Evolutionary conservation across 306 rosid species (phyloP), one percentile per base, ranked within the genome.

Genomic region (Luffa aegyptiaca): DNA sequence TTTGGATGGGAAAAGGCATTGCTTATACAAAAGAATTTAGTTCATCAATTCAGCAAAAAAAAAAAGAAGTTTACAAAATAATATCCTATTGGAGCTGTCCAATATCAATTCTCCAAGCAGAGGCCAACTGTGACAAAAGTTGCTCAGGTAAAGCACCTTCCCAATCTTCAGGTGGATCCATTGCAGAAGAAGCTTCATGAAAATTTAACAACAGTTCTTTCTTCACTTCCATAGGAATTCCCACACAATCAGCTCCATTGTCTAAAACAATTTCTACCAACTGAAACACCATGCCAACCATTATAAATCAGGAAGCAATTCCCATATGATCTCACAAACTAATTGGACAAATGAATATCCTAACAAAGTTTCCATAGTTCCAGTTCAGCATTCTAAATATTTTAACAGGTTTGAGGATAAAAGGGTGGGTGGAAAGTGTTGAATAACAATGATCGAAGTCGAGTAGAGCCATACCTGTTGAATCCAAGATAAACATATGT

Each of bases 401-500:
- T n/a, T n/a, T 8, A 68, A 10, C 17, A 42, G 74, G 14, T 39
- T 8, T 26, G 31, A 65, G 9, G 2, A 21, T 56, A 65, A 65
- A 65, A 65, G 45, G 45, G 70, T 35, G 21, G 31, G 51, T 42
- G 53, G 45, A 44, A 26, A 42, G 18, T 16, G 3, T 18, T 6
- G 2, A 66, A 70, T n/a, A 68, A 42, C 53, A 1, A 3, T 0
- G 1, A 65, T 37, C 1, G 45, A 35, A 72, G 35, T 21, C 0
- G 44, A 35, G 37, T 33, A 41, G 77, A 17, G 75, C 3, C 79
- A 82, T 88, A 95, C 98, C 98, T 93, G 97, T 78, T 93, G 97
- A 89, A 88, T 88, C 99, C 99, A 95, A 86, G 90, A 89, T 84
- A 95, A 84, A 82, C 97, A 95, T 72, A 93, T 68, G 72, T 90